Evolutionary conservation across 1,284 basidiomycete genomes (phyloP).

Genomic region (Pulveroboletus sp.): DNA sequence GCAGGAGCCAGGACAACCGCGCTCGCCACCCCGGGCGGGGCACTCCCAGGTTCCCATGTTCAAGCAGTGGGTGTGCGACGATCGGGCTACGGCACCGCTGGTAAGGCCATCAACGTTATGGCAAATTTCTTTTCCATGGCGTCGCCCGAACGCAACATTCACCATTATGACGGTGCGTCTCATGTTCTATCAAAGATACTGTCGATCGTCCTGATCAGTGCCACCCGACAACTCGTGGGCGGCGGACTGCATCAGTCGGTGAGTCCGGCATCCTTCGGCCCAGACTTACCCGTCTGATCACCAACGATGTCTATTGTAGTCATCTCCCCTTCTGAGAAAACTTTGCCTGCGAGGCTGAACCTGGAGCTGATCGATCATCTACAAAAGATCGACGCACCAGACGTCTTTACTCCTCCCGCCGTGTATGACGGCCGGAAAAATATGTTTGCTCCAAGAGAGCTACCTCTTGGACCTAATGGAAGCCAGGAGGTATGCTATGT

Average conservation of each 20-base stretch:
- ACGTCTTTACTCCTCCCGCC: constrained; percentile 59
- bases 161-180: constrained; percentile 70
- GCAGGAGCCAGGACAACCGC: constrained; percentile 30
- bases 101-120: constrained; percentile 46
- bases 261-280: constrained; percentile 28
- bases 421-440: constrained; percentile 80
- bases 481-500: constrained; percentile 44
- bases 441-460: constrained; percentile 53
- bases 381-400: constrained; percentile 51
- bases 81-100: constrained; percentile 55
- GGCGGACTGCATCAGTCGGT: constrained; percentile 47
- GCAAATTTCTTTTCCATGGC: constrained; percentile 64
- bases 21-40: constrained; percentile 32
- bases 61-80: constrained; percentile 61
- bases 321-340: constrained; percentile 64
- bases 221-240: background rate
- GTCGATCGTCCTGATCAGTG: constrained; percentile 19
- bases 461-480: constrained; percentile 50
- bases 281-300: constrained; percentile 10
- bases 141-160: constrained; percentile 58
- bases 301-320: constrained; percentile 34
- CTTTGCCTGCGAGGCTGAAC: constrained; percentile 58
- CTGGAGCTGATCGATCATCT: constrained; percentile 61
- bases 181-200: constrained; percentile 16
- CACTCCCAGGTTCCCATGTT: constrained; percentile 43